Percentiles rank a stretch among this genome's conserved stretches.
These are phyloP conservation scores for Carex pumila DNA, from an alignment of 176 grass and related monocot genomes.

Conservation along the genomic window DNA sequence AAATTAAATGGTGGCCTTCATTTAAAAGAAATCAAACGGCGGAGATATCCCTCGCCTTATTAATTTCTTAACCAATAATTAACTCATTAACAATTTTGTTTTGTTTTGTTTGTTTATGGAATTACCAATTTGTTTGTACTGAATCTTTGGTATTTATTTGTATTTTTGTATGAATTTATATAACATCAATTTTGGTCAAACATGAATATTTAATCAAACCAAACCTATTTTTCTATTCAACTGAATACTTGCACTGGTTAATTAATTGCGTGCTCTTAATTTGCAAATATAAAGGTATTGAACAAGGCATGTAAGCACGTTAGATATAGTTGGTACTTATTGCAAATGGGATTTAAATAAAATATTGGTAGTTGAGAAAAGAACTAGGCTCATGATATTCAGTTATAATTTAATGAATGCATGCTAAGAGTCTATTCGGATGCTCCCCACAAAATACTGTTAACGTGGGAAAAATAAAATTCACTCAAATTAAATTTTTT, in stretches of 20 bases:
- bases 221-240: too few species aligned
- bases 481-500: too few species aligned
- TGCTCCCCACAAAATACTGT: too few species aligned
- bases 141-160: background rate
- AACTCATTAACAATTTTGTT: too few species aligned
- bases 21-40: too few species aligned
- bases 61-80: too few species aligned
- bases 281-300: background rate
- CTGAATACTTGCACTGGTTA: background rate
- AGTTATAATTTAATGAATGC: background rate
- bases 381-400: background rate
- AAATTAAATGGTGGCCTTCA: too few species aligned
- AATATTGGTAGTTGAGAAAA: constrained; percentile 7
- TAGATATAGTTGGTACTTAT: background rate
- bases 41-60: too few species aligned
- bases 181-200: background rate
- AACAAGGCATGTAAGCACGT: background rate
- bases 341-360: background rate
- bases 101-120: background rate
- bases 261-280: background rate
- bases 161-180: background rate
- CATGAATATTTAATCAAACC: background rate
- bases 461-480: too few species aligned
- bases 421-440: background rate
- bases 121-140: background rate